A percentile compares a stretch with the other conserved stretches of the same genome.
phyloP scores from a whole-genome alignment of 352 stramenopile genomes.

The Globisporangium solare region DNA sequence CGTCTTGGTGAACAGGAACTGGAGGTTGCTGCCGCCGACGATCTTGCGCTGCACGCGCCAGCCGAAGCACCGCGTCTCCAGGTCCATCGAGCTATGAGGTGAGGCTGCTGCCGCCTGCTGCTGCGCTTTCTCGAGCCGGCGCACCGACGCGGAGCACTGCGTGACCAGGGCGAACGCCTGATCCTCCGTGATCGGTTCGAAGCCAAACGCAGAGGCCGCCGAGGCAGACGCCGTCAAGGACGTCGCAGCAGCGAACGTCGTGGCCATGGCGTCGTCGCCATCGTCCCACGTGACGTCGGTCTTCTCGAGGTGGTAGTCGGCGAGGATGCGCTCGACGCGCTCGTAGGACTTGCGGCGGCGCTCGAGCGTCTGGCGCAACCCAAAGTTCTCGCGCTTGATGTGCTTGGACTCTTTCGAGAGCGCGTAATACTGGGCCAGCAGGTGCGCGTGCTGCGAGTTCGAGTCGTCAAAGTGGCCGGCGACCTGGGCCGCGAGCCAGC shows the following conservation, averaged over 20 bases:
- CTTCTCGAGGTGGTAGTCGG: slow-evolving; percentile 38
- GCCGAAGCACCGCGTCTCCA: slow-evolving; percentile 24
- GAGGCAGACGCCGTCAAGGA: background rate
- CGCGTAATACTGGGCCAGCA: slow-evolving; percentile 24
- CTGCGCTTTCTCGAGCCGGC: slow-evolving; percentile 17
- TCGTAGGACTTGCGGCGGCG: slow-evolving; percentile 29
- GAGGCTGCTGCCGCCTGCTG: background rate
- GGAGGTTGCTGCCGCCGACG: slow-evolving; percentile 21
- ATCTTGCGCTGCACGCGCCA: slow-evolving; percentile 33
- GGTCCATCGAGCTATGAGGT: slow-evolving; percentile 7
- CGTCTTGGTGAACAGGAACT: slow-evolving; percentile 32
- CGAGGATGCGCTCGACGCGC: slow-evolving; percentile 36
- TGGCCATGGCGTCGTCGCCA: slow-evolving; percentile 1
- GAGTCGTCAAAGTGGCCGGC: background rate
- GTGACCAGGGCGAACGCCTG: slow-evolving; percentile 27
- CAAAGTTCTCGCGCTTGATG: slow-evolving; percentile 34
- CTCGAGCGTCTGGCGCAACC: slow-evolving; percentile 32
- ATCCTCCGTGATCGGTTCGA: slow-evolving; percentile 22
- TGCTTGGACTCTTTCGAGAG: slow-evolving; percentile 30
- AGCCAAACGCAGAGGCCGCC: slow-evolving; percentile 1
- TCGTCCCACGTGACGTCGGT: slow-evolving; percentile 5
- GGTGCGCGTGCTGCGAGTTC: slow-evolving; percentile 3
- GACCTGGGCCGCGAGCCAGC: too few species aligned
- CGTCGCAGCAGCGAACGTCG: background rate
- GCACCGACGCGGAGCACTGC: slow-evolving; percentile 22